phyloP scores from a whole-genome alignment of 345 rosid species.

The Eucalyptus shirleyi region DNA sequence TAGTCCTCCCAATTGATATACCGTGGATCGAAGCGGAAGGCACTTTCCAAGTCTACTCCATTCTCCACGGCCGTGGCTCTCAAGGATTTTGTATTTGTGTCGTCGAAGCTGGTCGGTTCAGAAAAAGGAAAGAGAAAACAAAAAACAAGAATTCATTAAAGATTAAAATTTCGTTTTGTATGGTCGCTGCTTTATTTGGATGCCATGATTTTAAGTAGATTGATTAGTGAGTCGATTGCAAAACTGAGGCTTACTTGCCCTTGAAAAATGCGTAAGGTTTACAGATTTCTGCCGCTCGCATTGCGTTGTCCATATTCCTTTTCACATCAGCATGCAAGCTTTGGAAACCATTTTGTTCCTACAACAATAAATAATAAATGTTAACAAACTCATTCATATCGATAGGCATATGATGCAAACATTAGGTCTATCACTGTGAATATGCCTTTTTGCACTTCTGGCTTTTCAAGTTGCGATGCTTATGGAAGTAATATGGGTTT shows the following conservation, averaged over 20 bases:
- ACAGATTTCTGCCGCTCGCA: conserved; percentile 15
- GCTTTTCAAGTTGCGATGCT: background rate
- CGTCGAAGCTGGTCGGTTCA: conserved; percentile 14
- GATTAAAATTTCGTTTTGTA: background rate
- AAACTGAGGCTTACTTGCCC: conserved; percentile 9
- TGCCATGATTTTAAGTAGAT: background rate
- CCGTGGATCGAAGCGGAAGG: conserved; percentile 37
- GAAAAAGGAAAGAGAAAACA: background rate
- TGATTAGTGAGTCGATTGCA: background rate
- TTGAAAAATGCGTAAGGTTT: conserved; percentile 20
- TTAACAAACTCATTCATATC: background rate
- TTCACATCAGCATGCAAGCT: conserved; percentile 1
- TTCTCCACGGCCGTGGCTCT: background rate
- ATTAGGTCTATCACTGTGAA: background rate
- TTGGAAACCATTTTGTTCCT: conserved; percentile 9
- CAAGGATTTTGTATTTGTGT: conserved; percentile 10
- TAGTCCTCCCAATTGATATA: conserved; percentile 47
- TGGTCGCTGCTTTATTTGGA: background rate
- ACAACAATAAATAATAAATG: background rate
- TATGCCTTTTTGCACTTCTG: background rate
- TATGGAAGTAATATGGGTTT: background rate
- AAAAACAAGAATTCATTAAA: background rate
- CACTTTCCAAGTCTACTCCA: background rate
- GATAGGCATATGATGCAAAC: background rate
- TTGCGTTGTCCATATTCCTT: conserved; percentile 7